These are phyloP conservation scores for Bolboschoenus planiculmis DNA, from an alignment of 176 grass and related monocot genomes.

Conservation along the genomic window DNA sequence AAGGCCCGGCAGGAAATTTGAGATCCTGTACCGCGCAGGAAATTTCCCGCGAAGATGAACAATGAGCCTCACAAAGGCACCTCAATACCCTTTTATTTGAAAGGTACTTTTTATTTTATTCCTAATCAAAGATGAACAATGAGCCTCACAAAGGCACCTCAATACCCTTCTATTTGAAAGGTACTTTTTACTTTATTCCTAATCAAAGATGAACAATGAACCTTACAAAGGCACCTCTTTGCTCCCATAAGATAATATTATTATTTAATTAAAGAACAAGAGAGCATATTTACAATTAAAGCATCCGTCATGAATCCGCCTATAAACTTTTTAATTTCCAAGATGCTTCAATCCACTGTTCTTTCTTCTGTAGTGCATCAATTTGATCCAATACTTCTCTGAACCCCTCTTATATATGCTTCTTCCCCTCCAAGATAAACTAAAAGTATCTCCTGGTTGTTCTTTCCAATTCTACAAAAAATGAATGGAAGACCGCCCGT, in stretches of 20 bases:
- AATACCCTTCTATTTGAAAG: not conserved
- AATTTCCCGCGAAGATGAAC: too few relatives aligned
- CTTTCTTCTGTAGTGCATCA: conserved; percentile 5
- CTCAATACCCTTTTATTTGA: too few relatives aligned
- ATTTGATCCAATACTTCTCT: conserved; percentile 16
- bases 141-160: too few relatives aligned
- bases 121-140: too few relatives aligned
- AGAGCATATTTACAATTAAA: not conserved
- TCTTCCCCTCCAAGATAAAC: conserved; percentile 12
- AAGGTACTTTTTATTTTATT: not conserved
- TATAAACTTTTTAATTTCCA: not conserved
- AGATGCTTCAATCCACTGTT: conserved; percentile 1
- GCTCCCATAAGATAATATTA: not conserved
- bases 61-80: too few relatives aligned
- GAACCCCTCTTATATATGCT: conserved; percentile 6
- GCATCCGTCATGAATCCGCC: not conserved
- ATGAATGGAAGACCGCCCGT: conserved; percentile 14
- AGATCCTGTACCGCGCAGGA: too few relatives aligned
- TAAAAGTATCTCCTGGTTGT: conserved; percentile 4
- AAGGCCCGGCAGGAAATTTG: conserved; percentile 46
- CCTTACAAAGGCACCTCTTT: not conserved
- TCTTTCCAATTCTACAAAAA: conserved; percentile 21
- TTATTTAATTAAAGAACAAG: not conserved
- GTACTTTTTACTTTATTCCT: not conserved
- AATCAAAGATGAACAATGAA: conserved; percentile 6